Percentiles rank a stretch among this genome's conserved stretches.
Conservation (phyloP, 306 rosid species). For the Rosa persica region DNA sequence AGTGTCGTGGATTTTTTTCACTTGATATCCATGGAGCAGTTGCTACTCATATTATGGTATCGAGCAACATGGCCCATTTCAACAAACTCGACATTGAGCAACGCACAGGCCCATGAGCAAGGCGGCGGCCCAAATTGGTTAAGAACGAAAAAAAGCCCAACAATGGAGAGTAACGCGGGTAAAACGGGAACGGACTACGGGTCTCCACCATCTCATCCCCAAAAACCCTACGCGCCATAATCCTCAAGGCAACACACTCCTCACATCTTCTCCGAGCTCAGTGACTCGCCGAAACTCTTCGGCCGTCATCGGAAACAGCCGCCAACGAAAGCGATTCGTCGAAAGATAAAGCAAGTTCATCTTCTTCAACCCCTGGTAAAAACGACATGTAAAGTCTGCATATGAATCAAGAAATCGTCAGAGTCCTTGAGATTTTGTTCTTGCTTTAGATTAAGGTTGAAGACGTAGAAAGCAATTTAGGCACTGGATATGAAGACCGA, state of each 20-base stretch:
- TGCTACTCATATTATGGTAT: no score
- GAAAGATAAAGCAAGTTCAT: neutral
- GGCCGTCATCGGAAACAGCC: neutral
- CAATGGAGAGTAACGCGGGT: neutral
- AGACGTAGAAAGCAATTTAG: neutral
- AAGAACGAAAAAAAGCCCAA: neutral
- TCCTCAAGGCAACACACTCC: neutral
- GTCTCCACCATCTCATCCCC: neutral
- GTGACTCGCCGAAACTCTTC: neutral
- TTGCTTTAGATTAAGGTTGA: neutral
- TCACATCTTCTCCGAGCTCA: neutral
- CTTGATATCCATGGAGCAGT: no score
- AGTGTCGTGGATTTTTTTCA: no score
- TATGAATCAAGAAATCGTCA: neutral
- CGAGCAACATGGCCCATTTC: no score
- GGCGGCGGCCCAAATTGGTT: neutral
- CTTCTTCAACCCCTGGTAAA: neutral
- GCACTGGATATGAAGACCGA: neutral
- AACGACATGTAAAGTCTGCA: neutral
- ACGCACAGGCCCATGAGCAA: no score
- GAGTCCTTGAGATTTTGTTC: neutral
- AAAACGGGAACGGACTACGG: neutral
- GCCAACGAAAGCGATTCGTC: neutral
- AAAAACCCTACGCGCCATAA: constrained; percentile 9
- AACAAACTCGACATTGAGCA: no score